These are phyloP conservation scores for Populus tremula DNA, from an alignment of 345 rosid species.

Conservation along the genomic window DNA sequence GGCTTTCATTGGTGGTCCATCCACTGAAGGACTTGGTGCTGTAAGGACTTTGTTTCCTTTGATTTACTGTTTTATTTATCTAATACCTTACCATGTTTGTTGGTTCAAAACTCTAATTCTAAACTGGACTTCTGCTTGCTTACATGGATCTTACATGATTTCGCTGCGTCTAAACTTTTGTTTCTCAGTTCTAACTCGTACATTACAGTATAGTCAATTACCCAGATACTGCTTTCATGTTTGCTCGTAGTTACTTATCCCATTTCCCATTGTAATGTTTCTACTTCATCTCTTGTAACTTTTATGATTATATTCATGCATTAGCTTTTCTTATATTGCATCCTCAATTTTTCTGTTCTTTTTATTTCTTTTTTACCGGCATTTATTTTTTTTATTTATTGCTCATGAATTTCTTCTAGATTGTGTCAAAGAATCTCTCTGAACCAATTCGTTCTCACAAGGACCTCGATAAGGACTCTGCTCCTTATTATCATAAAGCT, in stretches of 20 bases:
- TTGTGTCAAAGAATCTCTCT: constrained; percentile 74
- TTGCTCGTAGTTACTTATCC: background rate
- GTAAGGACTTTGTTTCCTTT: constrained; percentile 38
- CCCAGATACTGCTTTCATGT: background rate
- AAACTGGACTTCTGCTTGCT: background rate
- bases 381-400: background rate
- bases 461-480: constrained; percentile 88
- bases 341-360: background rate
- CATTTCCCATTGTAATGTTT: background rate
- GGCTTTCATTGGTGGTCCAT: constrained; percentile 96
- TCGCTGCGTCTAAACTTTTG: background rate
- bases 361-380: background rate
- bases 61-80: background rate
- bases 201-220: background rate
- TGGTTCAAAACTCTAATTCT: background rate
- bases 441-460: constrained; percentile 97
- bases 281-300: background rate
- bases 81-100: background rate
- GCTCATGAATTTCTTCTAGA: constrained; percentile 37
- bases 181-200: background rate
- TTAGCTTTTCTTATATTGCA: background rate
- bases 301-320: too few relatives aligned
- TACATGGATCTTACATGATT: background rate
- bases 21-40: constrained; percentile 82
- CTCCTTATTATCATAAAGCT: constrained; percentile 68